Evolutionary conservation across 371 early-diverging fungal genomes (phyloP), one percentile per base, ranked within the genome.

Genomic region (Batrachochytrium dendrobatidis): DNA sequence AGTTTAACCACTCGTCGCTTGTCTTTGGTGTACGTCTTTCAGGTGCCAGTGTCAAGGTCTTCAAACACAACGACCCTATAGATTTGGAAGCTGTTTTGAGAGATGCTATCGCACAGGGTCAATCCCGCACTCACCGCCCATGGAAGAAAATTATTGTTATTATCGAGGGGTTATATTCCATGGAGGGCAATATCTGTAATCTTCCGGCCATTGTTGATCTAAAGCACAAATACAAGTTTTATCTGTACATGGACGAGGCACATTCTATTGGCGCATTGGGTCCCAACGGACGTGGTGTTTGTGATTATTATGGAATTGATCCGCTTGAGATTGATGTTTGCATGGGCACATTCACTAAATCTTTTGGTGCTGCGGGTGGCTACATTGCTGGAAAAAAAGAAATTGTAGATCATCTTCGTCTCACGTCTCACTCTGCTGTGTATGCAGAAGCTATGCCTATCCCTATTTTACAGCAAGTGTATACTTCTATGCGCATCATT

Each of bases 261-360:
- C 99, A 99, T 71, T 98, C 98, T 22, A 93, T 99, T 61, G 99
- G 99, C 51, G 98, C 99, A 7, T 62, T 77, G 63, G 77, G 77
- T 15, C 72, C 77, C 55, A 76, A 76, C 56, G 75, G 99, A 22
- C 84, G 98, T 39, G 99, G 99, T 55, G 86, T 99, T 29, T 98
- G 99, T 75, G 99, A 99, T 75, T 92, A 94, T 71, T 89, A 64
- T 62, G 75, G 90, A 51, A 82, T 99, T 18, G 88, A 92, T 64
- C 94, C 95, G 28, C 75, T 74, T 32, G 86, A 94, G 33, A 85
- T 99, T 31, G 99, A 99, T 69, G 84, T 99, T 59, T 71, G 96
- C 35, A 99, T 99, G 99, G 99, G 99, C 18, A 99, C 99, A 2
- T 99, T 99, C 69, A 98, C 99, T 29, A 99, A 99, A 77, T 93